phyloP scores from a whole-genome alignment of 1,139 yeast genomes.

The Pneumocystis murina region DNA sequence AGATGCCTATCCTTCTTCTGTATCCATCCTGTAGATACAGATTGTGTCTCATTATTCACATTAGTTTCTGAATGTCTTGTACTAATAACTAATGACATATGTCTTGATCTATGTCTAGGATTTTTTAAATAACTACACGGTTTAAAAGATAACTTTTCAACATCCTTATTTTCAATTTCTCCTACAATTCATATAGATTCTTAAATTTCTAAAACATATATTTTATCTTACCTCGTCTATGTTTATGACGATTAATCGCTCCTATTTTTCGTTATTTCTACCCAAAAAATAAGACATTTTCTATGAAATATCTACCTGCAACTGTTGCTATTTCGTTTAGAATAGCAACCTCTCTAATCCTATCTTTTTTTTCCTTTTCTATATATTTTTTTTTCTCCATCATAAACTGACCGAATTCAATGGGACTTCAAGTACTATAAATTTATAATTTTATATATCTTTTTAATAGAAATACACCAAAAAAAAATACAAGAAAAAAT shows the following conservation, averaged over 20 bases:
- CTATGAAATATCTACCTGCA: neutral
- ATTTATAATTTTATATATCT: neutral
- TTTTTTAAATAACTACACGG: neutral
- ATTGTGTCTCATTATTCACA: neutral
- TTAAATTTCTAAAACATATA: neutral
- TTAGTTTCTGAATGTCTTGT: neutral
- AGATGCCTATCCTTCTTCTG: neutral
- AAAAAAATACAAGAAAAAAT: no score
- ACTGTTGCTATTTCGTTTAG: neutral
- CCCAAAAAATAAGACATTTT: neutral
- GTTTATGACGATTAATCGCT: neutral
- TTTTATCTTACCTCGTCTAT: neutral
- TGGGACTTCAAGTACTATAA: neutral
- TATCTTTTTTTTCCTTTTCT: neutral
- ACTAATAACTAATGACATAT: neutral
- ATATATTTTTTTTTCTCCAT: neutral
- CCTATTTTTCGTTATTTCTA: neutral
- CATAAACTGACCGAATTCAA: neutral
- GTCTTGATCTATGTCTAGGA: neutral
- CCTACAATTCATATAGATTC: neutral
- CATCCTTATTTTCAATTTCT: neutral
- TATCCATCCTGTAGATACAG: neutral
- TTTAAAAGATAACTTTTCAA: neutral
- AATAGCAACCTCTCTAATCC: neutral
- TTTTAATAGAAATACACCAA: no score